These are phyloP conservation scores for Bromus sterilis DNA, from an alignment of 176 grass and related monocot species.

Conservation along the genomic window DNA sequence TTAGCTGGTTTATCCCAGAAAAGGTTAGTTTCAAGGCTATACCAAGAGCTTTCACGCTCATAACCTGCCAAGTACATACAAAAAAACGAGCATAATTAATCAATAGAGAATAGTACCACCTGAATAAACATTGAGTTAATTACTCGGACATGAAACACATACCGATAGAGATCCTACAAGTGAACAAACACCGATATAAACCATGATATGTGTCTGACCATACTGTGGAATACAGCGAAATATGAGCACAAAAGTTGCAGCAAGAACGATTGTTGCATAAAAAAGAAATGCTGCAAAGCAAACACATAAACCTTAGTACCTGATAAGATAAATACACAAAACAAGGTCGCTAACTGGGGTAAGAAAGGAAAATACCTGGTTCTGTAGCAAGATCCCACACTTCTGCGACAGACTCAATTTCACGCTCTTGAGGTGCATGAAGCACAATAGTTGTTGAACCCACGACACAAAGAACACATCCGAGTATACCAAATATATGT, in stretches of 20 bases:
- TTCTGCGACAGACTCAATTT: constrained; percentile 84
- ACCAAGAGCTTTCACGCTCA: constrained; percentile 98
- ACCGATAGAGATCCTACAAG: constrained; percentile 95
- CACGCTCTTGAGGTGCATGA: constrained; percentile 86
- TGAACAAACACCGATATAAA: constrained; percentile 95
- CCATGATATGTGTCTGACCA: constrained; percentile 96
- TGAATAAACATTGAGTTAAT: background rate
- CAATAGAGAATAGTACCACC: background rate
- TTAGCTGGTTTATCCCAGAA: constrained; percentile 88
- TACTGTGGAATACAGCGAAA: constrained; percentile 75
- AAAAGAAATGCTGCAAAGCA: constrained; percentile 61
- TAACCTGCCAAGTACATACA: constrained; percentile 60
- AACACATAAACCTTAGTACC: constrained; percentile 11
- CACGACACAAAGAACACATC: constrained; percentile 93
- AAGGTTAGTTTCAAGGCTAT: constrained; percentile 95
- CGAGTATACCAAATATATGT: constrained; percentile 92
- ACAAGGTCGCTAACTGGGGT: background rate
- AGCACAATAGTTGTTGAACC: constrained; percentile 97
- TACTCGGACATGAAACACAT: constrained; percentile 23
- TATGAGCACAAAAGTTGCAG: constrained; percentile 74
- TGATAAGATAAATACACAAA: constrained; percentile 8
- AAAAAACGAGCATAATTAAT: background rate
- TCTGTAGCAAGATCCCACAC: constrained; percentile 98
- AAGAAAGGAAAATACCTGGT: constrained; percentile 57
- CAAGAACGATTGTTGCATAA: constrained; percentile 67